Conservation (phyloP, 768 basidiomycete species). For the Xanthoconium purpureum region DNA sequence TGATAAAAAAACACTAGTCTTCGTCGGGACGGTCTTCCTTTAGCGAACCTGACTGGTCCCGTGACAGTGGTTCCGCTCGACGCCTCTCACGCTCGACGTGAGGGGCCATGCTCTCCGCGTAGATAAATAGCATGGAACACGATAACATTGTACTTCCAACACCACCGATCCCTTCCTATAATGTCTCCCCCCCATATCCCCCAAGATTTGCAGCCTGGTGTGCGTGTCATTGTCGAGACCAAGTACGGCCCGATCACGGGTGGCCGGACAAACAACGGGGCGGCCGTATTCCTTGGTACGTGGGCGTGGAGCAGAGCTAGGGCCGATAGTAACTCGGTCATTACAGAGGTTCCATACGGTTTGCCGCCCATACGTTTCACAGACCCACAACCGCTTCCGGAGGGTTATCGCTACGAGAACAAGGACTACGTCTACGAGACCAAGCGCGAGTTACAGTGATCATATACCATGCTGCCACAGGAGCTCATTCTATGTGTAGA, state of each 20-base stretch:
- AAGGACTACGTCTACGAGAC: constrained; percentile 63
- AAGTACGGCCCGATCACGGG: no score
- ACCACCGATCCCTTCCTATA: no score
- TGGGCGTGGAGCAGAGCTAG: not conserved
- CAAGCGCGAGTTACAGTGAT: constrained; percentile 39
- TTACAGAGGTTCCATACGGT: constrained; percentile 67
- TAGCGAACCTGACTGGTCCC: no score
- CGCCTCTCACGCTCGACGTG: constrained; percentile 5
- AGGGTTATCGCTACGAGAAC: constrained; percentile 50
- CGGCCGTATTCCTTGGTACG: constrained; percentile 63
- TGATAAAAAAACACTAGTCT: no score
- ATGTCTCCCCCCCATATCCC: constrained; percentile 42
- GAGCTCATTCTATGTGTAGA: constrained; percentile 36
- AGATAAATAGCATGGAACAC: constrained; percentile 12
- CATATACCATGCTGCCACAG: no score
- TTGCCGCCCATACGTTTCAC: constrained; percentile 62
- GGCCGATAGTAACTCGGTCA: not conserved
- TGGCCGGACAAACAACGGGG: constrained; percentile 42
- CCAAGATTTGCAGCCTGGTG: constrained; percentile 48
- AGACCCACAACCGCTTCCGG: constrained; percentile 57
- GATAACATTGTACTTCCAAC: no score
- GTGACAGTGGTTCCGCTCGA: no score
- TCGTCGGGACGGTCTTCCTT: no score
- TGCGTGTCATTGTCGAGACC: constrained; percentile 42
- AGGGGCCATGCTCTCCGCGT: not conserved